Conservation (phyloP, 768 basidiomycete species). For the Boletus sp. region DNA sequence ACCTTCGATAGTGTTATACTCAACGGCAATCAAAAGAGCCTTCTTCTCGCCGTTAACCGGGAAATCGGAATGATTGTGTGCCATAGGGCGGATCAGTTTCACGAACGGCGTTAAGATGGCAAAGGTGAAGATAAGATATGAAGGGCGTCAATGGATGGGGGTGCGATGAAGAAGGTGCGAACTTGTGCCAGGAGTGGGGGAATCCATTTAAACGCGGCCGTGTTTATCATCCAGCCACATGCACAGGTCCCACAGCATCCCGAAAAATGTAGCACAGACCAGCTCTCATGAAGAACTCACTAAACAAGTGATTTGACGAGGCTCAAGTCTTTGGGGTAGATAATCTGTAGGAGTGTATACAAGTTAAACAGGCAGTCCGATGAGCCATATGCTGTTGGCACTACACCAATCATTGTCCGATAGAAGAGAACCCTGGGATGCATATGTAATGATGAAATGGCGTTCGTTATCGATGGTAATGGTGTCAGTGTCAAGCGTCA, state of each 20-base stretch:
- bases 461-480: conserved; percentile 1
- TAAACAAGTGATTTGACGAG: neutral
- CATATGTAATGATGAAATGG: conserved; percentile 1
- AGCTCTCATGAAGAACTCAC: neutral
- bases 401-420: conserved; percentile 13
- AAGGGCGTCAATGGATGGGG: neutral
- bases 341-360: neutral
- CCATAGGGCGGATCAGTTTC: conserved; percentile 5
- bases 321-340: neutral
- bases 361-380: conserved; percentile 1
- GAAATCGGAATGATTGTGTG: neutral
- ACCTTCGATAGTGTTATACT: neutral
- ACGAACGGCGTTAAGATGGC: neutral
- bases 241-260: conserved; percentile 14
- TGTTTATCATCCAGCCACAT: neutral
- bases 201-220: neutral
- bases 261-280: neutral
- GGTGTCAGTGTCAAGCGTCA: conserved; percentile 1
- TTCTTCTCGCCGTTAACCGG: conserved; percentile 8
- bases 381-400: neutral
- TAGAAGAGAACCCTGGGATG: neutral
- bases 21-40: conserved; percentile 27
- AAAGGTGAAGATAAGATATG: conserved; percentile 14
- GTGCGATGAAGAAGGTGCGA: neutral
- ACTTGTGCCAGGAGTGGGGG: too few species aligned